Evolutionary conservation across 257 asterid species (phyloP).

Genomic region (Gardenia jasminoides): DNA sequence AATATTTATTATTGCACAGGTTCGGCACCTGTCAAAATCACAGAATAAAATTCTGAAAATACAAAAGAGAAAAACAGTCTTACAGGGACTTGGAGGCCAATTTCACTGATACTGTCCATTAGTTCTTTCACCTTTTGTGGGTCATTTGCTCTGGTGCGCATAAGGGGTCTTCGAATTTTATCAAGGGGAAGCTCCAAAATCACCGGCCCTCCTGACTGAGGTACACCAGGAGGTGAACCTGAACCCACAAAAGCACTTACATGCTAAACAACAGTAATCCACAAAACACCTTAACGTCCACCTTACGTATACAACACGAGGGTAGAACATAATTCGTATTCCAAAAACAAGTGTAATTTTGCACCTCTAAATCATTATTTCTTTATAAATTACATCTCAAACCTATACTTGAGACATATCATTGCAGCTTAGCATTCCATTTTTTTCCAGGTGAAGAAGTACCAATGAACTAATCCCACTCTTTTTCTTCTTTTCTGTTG

Average conservation of each 20-base stretch:
- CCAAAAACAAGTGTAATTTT: neutral
- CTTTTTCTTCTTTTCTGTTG: too few species aligned
- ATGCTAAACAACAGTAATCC: neutral
- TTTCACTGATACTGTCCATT: slow-evolving; percentile 72
- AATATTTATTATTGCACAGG: too few species aligned
- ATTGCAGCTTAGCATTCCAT: neutral
- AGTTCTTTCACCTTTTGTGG: slow-evolving; percentile 74
- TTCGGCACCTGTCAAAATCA: too few species aligned
- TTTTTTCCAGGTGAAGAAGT: neutral
- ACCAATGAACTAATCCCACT: neutral
- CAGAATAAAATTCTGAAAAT: neutral
- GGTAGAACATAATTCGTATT: neutral
- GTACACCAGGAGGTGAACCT: slow-evolving; percentile 66
- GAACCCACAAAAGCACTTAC: slow-evolving; percentile 14
- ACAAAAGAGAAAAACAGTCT: slow-evolving; percentile 22
- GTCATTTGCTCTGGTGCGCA: slow-evolving; percentile 88
- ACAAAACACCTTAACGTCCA: too few species aligned
- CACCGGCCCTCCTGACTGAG: slow-evolving; percentile 68
- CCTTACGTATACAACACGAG: too few species aligned
- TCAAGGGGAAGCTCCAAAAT: slow-evolving; percentile 85
- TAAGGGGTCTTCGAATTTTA: slow-evolving; percentile 77
- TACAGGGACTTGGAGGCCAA: slow-evolving; percentile 99
- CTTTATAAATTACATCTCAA: neutral
- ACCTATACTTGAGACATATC: neutral
- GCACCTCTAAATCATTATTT: neutral